phyloP scores from a whole-genome alignment of 306 rosid genomes.

The Macrotyloma uniflorum region DNA sequence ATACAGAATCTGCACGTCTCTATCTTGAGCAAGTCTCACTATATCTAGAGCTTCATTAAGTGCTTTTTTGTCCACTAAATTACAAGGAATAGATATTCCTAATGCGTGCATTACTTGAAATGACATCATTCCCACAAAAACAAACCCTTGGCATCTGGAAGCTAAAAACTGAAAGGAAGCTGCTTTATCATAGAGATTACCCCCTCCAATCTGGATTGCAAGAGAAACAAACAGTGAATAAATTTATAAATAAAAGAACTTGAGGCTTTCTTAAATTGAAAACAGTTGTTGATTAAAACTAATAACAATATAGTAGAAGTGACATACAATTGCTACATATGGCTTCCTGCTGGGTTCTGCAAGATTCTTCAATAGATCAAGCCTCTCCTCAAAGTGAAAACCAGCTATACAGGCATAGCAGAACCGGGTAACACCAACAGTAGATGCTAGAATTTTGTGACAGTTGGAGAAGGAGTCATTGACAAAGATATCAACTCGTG shows the following conservation, averaged over 20 bases:
- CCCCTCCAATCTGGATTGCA: constrained; percentile 83
- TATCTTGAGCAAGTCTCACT: constrained; percentile 55
- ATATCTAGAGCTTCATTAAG: constrained; percentile 57
- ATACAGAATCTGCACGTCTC: constrained; percentile 58
- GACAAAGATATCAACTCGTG: constrained; percentile 81
- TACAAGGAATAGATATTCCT: constrained; percentile 62
- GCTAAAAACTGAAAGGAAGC: constrained; percentile 76
- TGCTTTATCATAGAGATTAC: constrained; percentile 63
- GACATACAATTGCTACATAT: constrained; percentile 85
- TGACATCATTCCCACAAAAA: constrained; percentile 88
- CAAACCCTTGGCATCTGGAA: constrained; percentile 69
- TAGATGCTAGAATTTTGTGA: constrained; percentile 88
- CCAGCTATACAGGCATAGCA: constrained; percentile 77
- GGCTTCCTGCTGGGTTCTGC: constrained; percentile 58
- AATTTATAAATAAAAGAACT: constrained; percentile 1
- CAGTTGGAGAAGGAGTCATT: constrained; percentile 79
- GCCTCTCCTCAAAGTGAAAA: constrained; percentile 81
- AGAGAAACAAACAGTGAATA: constrained; percentile 30
- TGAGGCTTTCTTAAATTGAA: constrained; percentile 22
- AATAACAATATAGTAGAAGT: constrained; percentile 29
- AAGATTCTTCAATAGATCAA: constrained; percentile 53
- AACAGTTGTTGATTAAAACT: constrained; percentile 1
- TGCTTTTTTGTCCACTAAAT: constrained; percentile 58
- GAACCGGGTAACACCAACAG: constrained; percentile 84
- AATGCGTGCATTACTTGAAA: constrained; percentile 88